Conservation (phyloP, 73 alveolate species). For the Paramecium biaurelia region DNA sequence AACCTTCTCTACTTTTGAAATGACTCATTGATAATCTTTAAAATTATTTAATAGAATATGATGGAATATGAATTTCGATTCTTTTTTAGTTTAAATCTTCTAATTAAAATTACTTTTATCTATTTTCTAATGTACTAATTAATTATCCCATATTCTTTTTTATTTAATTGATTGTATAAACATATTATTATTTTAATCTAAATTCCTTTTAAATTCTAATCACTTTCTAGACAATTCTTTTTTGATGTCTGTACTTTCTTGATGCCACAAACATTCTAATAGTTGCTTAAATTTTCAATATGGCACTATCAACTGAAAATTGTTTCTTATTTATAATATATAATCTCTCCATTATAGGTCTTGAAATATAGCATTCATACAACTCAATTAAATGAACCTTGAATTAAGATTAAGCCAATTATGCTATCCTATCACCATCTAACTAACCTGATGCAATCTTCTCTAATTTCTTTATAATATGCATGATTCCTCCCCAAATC, state of each 20-base stretch:
- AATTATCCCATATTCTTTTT: slow-evolving; percentile 20
- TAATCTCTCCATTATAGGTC: slow-evolving; percentile 45
- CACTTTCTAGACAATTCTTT: slow-evolving; percentile 23
- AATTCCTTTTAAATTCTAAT: slow-evolving; percentile 38
- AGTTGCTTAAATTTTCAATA: neutral
- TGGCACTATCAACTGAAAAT: neutral
- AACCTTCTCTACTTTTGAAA: slow-evolving; percentile 48
- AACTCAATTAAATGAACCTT: neutral
- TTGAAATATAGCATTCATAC: slow-evolving; percentile 14
- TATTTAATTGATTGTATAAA: neutral
- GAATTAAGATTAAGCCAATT: slow-evolving; percentile 16
- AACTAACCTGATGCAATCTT: slow-evolving; percentile 41
- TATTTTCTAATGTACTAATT: neutral
- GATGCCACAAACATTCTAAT: neutral
- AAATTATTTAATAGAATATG: neutral
- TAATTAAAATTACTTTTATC: neutral
- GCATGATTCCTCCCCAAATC: slow-evolving; percentile 39
- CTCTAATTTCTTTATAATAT: neutral
- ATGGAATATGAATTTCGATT: slow-evolving; percentile 38
- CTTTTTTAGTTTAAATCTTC: slow-evolving; percentile 1
- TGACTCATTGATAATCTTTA: slow-evolving; percentile 37
- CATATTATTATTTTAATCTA: neutral
- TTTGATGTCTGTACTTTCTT: slow-evolving; percentile 11
- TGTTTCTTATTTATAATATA: slow-evolving; percentile 31
- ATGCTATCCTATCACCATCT: slow-evolving; percentile 35